A percentile compares a stretch with the other conserved stretches of the same genome.
Conservation (phyloP, 306 rosid species). For the Senna siamea region DNA sequence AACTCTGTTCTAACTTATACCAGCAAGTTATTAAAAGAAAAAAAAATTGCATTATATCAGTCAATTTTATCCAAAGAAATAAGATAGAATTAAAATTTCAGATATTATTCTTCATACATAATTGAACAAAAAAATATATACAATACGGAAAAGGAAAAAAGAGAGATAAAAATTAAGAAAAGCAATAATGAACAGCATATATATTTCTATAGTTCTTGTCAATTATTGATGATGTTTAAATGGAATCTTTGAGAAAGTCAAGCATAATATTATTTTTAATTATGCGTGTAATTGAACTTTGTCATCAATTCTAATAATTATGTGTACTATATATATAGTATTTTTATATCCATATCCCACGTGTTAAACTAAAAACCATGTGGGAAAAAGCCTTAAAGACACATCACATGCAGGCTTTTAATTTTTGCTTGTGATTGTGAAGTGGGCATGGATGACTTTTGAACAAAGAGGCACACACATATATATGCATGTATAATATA, state of each 20-base stretch:
- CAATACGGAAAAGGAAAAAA: neutral
- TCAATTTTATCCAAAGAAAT: too few species aligned
- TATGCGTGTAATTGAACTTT: neutral
- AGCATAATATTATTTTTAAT: constrained; percentile 20
- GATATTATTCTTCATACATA: neutral
- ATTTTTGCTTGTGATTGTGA: constrained; percentile 5
- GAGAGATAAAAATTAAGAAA: too few species aligned
- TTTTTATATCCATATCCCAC: constrained; percentile 14
- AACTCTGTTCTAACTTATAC: neutral
- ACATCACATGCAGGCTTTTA: constrained; percentile 39
- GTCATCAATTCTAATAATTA: neutral
- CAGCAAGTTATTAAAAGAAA: neutral
- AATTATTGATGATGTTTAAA: constrained; percentile 7
- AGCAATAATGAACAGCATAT: too few species aligned
- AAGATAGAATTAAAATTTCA: too few species aligned
- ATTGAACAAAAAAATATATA: neutral
- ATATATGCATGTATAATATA: neutral
- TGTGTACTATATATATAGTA: neutral
- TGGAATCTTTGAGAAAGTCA: constrained; percentile 17
- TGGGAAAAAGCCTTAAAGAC: constrained; percentile 29
- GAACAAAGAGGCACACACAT: neutral
- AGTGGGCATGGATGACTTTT: constrained; percentile 15
- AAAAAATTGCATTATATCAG: too few species aligned
- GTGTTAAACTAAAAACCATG: constrained; percentile 32
- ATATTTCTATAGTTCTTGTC: neutral